Conservation (phyloP, 1,284 basidiomycete species). For the Erythrobasidium hasegawianum region DNA sequence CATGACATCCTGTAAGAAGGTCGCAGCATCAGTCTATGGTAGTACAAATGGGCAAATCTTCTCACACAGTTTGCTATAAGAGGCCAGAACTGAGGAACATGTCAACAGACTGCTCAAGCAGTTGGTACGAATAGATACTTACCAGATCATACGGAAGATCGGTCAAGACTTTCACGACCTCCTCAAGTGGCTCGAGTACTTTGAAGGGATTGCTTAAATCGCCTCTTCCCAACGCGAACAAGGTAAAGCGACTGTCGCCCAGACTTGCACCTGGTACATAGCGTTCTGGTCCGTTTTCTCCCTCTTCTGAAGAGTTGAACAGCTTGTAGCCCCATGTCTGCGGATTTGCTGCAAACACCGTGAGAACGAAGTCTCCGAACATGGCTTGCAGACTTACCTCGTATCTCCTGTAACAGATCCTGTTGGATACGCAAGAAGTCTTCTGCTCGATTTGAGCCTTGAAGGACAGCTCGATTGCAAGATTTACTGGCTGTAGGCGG, state of each 20-base stretch:
- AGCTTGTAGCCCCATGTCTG: background rate
- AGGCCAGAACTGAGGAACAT: background rate
- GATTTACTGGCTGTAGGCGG: background rate
- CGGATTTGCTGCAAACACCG: background rate
- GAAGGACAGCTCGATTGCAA: background rate
- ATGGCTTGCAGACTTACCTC: background rate
- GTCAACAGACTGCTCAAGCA: background rate
- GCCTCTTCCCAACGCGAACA: conserved; percentile 1
- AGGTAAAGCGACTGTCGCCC: background rate
- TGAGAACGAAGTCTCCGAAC: background rate
- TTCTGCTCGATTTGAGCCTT: background rate
- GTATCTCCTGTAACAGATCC: background rate
- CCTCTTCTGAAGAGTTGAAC: background rate
- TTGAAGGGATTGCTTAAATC: background rate
- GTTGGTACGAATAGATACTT: background rate
- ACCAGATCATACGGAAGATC: background rate
- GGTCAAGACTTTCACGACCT: background rate
- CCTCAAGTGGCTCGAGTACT: background rate
- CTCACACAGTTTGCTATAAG: background rate
- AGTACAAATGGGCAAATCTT: no score
- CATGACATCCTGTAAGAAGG: background rate
- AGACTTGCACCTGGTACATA: background rate
- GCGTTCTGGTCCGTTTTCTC: background rate
- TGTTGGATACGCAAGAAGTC: background rate
- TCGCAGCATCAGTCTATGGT: no score